Conservation (phyloP, 805 yeast species). For the Candida alai region DNA sequence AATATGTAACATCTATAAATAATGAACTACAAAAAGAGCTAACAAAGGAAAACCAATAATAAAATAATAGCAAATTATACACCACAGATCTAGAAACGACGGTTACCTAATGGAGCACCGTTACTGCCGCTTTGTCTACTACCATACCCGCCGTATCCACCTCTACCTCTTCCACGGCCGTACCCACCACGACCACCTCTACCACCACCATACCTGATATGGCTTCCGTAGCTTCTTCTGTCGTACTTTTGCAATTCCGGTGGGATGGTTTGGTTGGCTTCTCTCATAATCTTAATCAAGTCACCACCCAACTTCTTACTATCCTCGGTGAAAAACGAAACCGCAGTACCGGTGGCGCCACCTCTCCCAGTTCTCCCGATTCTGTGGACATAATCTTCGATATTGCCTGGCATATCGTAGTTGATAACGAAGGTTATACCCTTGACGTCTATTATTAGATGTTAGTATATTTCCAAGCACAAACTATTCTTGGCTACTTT, state of each 20-base stretch:
- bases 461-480: too few species aligned
- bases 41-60: constrained; percentile 1
- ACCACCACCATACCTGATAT: constrained; percentile 48
- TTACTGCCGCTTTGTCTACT: constrained; percentile 44
- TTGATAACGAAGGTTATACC: constrained; percentile 92
- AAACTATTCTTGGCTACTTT: too few species aligned
- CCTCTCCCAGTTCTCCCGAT: constrained; percentile 99
- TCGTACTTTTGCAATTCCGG: constrained; percentile 69
- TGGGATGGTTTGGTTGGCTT: constrained; percentile 91
- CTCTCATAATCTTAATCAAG: constrained; percentile 83
- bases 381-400: constrained; percentile 98
- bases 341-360: constrained; percentile 92
- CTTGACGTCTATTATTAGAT: constrained; percentile 71
- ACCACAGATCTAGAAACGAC: constrained; percentile 31
- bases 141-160: constrained; percentile 40
- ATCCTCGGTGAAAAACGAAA: constrained; percentile 86
- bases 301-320: constrained; percentile 88
- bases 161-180: constrained; percentile 43
- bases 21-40: neutral
- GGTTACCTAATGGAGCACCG: constrained; percentile 43
- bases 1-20: too few species aligned
- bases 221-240: constrained; percentile 63
- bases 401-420: constrained; percentile 96
- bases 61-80: constrained; percentile 3
- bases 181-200: constrained; percentile 53